These are phyloP conservation scores for Adansonia digitata DNA, from an alignment of 345 rosid species.

Conservation along the genomic window DNA sequence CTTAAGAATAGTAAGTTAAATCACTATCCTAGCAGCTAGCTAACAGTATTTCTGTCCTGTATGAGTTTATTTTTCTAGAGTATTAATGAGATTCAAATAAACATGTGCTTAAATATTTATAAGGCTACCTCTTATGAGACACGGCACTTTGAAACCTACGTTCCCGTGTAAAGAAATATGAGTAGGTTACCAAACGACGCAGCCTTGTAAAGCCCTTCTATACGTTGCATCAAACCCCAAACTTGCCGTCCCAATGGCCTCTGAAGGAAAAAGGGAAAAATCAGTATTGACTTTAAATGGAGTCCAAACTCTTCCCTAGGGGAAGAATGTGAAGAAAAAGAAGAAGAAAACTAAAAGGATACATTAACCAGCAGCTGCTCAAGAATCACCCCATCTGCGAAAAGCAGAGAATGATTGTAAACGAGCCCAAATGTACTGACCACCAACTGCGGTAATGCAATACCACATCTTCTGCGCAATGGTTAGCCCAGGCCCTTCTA, in stretches of 20 bases:
- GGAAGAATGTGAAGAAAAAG: background rate
- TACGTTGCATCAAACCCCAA: slow-evolving; percentile 70
- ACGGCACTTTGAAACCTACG: slow-evolving; percentile 34
- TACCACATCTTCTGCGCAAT: slow-evolving; percentile 83
- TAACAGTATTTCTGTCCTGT: background rate
- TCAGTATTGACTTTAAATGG: background rate
- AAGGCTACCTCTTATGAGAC: background rate
- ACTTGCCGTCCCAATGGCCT: slow-evolving; percentile 79
- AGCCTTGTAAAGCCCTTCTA: slow-evolving; percentile 88
- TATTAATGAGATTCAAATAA: background rate
- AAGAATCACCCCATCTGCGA: slow-evolving; percentile 96
- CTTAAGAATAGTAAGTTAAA: background rate
- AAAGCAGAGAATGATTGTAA: slow-evolving; percentile 92
- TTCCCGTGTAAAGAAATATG: slow-evolving; percentile 85
- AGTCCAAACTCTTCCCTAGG: background rate
- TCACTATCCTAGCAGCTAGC: background rate
- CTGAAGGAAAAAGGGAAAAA: slow-evolving; percentile 33
- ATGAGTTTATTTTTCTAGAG: background rate
- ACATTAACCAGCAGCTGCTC: slow-evolving; percentile 49
- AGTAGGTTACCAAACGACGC: slow-evolving; percentile 86
- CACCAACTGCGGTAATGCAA: slow-evolving; percentile 88
- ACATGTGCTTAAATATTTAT: background rate
- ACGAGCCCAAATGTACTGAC: slow-evolving; percentile 90
- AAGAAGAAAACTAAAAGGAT: background rate
- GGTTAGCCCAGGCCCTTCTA: slow-evolving; percentile 94